These are phyloP conservation scores for Phaffia rhodozyma DNA, from an alignment of 1,284 basidiomycete species.

Conservation along the genomic window DNA sequence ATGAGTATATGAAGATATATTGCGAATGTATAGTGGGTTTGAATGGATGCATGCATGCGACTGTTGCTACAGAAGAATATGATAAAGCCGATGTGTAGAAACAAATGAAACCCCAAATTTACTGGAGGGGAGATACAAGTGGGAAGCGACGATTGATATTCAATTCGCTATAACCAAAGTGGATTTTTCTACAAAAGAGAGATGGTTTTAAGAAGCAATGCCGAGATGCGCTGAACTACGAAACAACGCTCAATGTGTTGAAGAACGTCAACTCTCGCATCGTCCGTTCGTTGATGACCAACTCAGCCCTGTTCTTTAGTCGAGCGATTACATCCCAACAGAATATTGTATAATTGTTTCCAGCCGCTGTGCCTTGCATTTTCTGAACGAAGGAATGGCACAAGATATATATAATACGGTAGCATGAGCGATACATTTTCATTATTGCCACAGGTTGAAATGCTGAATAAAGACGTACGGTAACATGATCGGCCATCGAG, in stretches of 20 bases:
- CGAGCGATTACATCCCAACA: background rate
- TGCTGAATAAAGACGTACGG: background rate
- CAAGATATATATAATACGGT: background rate
- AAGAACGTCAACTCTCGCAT: constrained; percentile 5
- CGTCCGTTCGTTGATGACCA: background rate
- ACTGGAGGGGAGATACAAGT: too few species aligned
- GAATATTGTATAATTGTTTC: background rate
- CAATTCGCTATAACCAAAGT: too few species aligned
- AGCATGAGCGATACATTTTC: too few species aligned
- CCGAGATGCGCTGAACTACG: background rate
- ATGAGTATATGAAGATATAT: too few species aligned
- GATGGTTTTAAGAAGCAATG: too few species aligned
- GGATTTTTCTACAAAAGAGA: background rate
- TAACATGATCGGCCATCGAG: constrained; percentile 3
- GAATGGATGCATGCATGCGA: too few species aligned
- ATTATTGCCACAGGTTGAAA: too few species aligned
- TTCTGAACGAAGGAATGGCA: background rate
- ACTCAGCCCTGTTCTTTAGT: background rate
- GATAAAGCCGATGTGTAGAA: too few species aligned
- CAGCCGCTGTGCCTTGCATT: background rate
- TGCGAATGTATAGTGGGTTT: too few species aligned
- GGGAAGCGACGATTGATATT: too few species aligned
- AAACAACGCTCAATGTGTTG: background rate
- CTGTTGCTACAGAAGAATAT: too few species aligned
- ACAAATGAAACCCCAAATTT: too few species aligned